Evolutionary conservation across 805 yeast species (phyloP).

Genomic region (Kazachstania viticola): DNA sequence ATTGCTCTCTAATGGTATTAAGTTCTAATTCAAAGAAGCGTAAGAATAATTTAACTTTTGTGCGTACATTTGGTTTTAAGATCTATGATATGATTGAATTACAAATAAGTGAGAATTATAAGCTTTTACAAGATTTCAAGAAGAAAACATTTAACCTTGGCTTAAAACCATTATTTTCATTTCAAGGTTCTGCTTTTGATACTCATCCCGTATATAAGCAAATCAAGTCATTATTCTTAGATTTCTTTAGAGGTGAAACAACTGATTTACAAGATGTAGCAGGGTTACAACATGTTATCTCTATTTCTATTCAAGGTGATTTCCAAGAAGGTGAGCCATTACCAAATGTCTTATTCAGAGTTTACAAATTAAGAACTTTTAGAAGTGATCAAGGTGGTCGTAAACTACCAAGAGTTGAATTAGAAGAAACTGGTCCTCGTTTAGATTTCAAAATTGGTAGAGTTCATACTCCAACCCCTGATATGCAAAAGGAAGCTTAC

Average conservation of each 20-base stretch:
- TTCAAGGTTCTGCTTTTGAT: constrained; percentile 88
- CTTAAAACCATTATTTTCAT: constrained; percentile 84
- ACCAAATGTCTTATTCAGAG: constrained; percentile 83
- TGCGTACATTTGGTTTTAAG: constrained; percentile 82
- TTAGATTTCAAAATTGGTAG: constrained; percentile 89
- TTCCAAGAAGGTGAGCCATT: constrained; percentile 55
- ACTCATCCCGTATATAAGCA: constrained; percentile 78
- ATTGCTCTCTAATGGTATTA: constrained; percentile 71
- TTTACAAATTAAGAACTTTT: constrained; percentile 72
- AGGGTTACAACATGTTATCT: constrained; percentile 83
- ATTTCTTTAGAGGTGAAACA: constrained; percentile 79
- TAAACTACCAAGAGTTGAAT: constrained; percentile 84
- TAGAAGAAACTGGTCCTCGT: constrained; percentile 93
- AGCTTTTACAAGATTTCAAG: constrained; percentile 70
- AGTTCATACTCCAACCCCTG: constrained; percentile 69
- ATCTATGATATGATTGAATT: constrained; percentile 92
- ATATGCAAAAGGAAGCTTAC: constrained; percentile 81
- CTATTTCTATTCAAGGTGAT: constrained; percentile 68
- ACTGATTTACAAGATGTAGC: constrained; percentile 84
- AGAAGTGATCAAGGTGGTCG: constrained; percentile 56
- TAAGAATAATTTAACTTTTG: constrained; percentile 80
- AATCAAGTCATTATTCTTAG: constrained; percentile 77
- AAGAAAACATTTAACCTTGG: constrained; percentile 77
- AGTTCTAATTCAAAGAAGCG: constrained; percentile 79
- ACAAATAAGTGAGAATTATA: constrained; percentile 53